Conservation (phyloP, 139 green algal species). For the Chlorella sp. region DNA sequence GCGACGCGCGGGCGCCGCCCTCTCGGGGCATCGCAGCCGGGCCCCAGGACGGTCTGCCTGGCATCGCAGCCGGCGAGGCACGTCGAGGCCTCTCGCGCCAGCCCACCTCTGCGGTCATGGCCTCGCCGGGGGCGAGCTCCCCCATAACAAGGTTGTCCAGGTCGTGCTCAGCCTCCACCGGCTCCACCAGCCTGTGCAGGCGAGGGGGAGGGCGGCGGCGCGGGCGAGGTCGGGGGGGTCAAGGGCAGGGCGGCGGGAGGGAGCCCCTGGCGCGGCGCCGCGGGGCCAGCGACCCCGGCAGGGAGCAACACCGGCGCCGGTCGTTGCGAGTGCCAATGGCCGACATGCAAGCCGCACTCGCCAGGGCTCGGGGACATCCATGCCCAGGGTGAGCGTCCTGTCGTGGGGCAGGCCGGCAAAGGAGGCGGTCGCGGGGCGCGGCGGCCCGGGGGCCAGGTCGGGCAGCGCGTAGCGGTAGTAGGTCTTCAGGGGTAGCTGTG, state of each 20-base stretch:
- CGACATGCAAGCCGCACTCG: background rate
- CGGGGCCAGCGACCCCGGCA: too few species aligned
- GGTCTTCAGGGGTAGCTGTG: constrained; percentile 91
- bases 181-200: constrained; percentile 71
- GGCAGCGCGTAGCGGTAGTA: constrained; percentile 86
- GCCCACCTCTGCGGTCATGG: too few species aligned
- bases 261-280: too few species aligned
- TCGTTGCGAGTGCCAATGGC: background rate
- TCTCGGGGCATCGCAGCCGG: too few species aligned
- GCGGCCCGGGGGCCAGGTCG: background rate
- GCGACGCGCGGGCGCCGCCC: too few species aligned
- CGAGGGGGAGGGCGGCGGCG: background rate
- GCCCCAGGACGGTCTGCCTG: constrained; percentile 68
- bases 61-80: too few species aligned
- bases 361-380: constrained; percentile 94
- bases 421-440: constrained; percentile 41
- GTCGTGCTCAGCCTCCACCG: constrained; percentile 69
- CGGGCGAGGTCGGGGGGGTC: background rate
- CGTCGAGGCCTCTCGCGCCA: too few species aligned
- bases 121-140: constrained; percentile 49
- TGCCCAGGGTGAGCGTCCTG: constrained; percentile 86
- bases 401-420: constrained; percentile 64
- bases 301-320: background rate
- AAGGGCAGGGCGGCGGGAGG: background rate
- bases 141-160: constrained; percentile 93